Percentiles rank a stretch among this genome's conserved stretches.
These are phyloP conservation scores for Mycena rebaudengoi DNA, from an alignment of 768 basidiomycete genomes.

Conservation along the genomic window DNA sequence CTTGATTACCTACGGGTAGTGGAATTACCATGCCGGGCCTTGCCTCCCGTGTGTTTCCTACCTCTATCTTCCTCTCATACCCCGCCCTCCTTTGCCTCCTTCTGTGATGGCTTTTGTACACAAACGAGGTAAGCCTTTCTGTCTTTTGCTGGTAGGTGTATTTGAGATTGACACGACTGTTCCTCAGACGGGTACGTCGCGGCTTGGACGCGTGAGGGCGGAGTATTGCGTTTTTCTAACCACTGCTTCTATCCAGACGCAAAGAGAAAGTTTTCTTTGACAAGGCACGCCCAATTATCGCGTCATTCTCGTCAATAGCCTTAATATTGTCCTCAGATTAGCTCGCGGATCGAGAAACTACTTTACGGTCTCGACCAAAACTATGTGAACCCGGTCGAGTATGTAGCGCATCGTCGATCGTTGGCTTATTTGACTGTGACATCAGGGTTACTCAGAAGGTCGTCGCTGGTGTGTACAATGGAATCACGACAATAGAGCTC, in stretches of 20 bases:
- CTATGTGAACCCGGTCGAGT: slow-evolving; percentile 94
- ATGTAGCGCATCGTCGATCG: slow-evolving; percentile 30
- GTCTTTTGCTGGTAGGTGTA: neutral
- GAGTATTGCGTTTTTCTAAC: slow-evolving; percentile 40
- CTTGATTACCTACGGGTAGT: no score
- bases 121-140: slow-evolving; percentile 2
- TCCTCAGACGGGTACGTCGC: slow-evolving; percentile 55
- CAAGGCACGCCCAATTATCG: slow-evolving; percentile 62
- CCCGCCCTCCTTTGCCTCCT: neutral
- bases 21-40: no score
- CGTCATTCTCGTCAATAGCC: slow-evolving; percentile 22
- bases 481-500: no score
- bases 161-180: neutral
- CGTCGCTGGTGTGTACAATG: slow-evolving; percentile 90
- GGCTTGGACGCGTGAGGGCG: slow-evolving; percentile 33
- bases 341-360: slow-evolving; percentile 85
- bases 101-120: slow-evolving; percentile 14
- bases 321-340: slow-evolving; percentile 75
- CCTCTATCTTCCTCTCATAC: neutral
- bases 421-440: neutral
- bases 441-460: slow-evolving; percentile 89
- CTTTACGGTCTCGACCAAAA: slow-evolving; percentile 95
- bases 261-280: slow-evolving; percentile 95
- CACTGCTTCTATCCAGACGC: slow-evolving; percentile 53
- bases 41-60: no score